Conservation (phyloP, 257 asterid species). For the Solanum chilense region DNA sequence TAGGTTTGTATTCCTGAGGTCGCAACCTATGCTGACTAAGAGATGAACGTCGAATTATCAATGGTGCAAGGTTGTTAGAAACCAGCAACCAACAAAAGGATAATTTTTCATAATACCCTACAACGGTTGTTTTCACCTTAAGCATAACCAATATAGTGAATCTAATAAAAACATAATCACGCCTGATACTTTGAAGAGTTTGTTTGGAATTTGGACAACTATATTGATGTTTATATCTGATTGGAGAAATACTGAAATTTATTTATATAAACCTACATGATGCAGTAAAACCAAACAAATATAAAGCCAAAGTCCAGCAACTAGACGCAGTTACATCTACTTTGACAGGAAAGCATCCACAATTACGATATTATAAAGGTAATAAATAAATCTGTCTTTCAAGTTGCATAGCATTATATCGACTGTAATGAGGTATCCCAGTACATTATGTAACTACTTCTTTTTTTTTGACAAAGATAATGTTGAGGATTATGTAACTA, state of each 20-base stretch:
- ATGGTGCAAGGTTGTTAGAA: conserved; percentile 7
- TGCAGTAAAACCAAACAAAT: background rate
- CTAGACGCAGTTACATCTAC: background rate
- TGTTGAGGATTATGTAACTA: background rate
- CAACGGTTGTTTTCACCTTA: background rate
- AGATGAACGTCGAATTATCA: conserved; percentile 6
- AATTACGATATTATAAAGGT: background rate
- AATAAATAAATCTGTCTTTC: background rate
- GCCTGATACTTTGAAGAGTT: background rate
- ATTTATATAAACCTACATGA: background rate
- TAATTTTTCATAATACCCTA: background rate
- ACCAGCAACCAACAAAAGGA: background rate
- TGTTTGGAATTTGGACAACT: background rate
- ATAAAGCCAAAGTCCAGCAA: background rate
- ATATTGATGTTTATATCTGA: background rate
- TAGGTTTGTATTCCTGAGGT: conserved; percentile 8
- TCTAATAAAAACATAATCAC: background rate
- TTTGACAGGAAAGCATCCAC: background rate
- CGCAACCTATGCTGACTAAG: background rate
- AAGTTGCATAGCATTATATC: background rate
- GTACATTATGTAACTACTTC: background rate
- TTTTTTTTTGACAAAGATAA: too few relatives aligned
- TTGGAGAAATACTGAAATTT: background rate
- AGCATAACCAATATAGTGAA: background rate
- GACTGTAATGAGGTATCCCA: background rate